Conservation (phyloP, 2,329 filamentous ascomycete species). For the Coniochaeta ligniaria region DNA sequence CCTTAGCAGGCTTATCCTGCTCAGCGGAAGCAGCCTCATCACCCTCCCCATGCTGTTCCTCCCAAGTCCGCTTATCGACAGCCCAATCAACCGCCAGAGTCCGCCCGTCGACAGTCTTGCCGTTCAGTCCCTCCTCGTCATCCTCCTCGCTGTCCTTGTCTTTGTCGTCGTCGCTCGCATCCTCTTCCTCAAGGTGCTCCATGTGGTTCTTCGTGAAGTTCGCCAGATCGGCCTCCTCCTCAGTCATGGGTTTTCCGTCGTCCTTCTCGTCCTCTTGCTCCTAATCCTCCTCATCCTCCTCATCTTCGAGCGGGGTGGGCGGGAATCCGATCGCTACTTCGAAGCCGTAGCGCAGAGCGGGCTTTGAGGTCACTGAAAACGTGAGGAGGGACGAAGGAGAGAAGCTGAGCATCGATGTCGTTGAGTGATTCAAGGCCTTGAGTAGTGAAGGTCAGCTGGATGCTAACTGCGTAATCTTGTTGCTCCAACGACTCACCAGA, state of each 20-base stretch:
- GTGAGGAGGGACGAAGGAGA: no score
- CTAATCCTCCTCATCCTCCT: constrained; percentile 23
- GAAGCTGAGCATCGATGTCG: no score
- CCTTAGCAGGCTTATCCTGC: constrained; percentile 20
- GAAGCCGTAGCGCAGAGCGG: no score
- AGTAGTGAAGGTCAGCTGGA: no score
- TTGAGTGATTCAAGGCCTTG: no score
- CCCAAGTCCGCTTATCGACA: constrained; percentile 84
- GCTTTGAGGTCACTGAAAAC: no score
- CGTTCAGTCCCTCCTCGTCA: constrained; percentile 64
- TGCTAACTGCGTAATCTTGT: no score
- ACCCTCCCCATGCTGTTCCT: constrained; percentile 47
- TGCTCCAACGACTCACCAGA: no score
- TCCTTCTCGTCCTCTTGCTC: constrained; percentile 22
- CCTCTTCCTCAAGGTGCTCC: constrained; percentile 50
- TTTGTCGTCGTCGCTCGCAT: constrained; percentile 39
- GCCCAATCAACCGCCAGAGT: constrained; percentile 94
- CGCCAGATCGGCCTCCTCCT: constrained; percentile 32
- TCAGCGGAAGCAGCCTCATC: constrained; percentile 28
- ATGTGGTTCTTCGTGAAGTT: constrained; percentile 53
- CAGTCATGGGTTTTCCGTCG: constrained; percentile 23
- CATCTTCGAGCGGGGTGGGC: no score
- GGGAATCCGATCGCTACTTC: no score
- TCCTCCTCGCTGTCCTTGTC: constrained; percentile 27
- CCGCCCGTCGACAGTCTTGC: constrained; percentile 81